These are phyloP conservation scores for Epichloe hybrida DNA, from an alignment of 2,329 filamentous ascomycete genomes.

Conservation along the genomic window DNA sequence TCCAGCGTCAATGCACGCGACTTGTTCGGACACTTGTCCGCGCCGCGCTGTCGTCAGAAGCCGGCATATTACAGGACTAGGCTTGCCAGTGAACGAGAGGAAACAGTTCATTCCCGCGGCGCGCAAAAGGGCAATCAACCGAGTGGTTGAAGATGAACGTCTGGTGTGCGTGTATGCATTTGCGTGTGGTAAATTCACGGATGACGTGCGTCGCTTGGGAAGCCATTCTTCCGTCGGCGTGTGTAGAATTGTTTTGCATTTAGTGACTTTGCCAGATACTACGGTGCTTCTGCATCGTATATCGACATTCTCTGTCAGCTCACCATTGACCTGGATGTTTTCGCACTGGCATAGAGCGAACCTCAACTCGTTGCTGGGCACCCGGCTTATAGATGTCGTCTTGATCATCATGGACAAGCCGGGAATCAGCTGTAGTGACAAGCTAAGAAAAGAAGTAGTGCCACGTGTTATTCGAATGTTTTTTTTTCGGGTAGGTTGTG, in stretches of 20 bases:
- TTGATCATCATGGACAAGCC: slow-evolving; percentile 37
- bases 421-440: slow-evolving; percentile 50
- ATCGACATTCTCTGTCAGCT: slow-evolving; percentile 36
- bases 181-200: no score
- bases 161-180: no score
- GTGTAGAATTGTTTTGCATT: not conserved
- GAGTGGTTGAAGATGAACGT: not conserved
- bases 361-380: slow-evolving; percentile 40
- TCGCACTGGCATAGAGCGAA: slow-evolving; percentile 42
- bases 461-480: not conserved
- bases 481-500: not conserved
- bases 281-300: slow-evolving; percentile 19
- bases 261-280: slow-evolving; percentile 20
- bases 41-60: no score
- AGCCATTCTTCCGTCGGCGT: not conserved
- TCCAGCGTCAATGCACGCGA: no score
- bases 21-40: no score
- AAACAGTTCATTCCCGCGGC: not conserved
- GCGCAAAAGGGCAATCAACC: not conserved
- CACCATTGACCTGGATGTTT: slow-evolving; percentile 37
- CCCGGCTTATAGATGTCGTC: slow-evolving; percentile 41
- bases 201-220: not conserved
- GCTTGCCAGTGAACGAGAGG: no score
- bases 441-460: slow-evolving; percentile 9
- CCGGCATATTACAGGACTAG: no score